A percentile compares a stretch with the other conserved stretches of the same genome.
These are phyloP conservation scores for Colletotrichum sp. DNA, from an alignment of 2,329 filamentous ascomycete genomes.

Conservation along the genomic window DNA sequence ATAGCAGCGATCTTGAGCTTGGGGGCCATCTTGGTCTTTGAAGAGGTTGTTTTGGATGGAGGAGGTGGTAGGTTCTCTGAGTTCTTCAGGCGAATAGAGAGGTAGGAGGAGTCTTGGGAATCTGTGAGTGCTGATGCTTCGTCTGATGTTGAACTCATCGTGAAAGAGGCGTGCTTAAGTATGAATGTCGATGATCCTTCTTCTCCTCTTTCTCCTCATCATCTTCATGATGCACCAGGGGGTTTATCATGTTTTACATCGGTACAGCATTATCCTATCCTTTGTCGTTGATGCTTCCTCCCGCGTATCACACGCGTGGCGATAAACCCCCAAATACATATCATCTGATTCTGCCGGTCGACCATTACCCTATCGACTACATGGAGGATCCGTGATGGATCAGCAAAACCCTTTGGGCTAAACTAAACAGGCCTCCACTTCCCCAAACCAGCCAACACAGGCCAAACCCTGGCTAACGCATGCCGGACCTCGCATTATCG, in stretches of 20 bases:
- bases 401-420: not conserved
- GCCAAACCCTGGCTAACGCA: not conserved
- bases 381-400: not conserved
- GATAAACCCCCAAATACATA: not conserved
- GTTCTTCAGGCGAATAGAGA: not conserved
- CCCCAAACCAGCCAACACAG: not conserved
- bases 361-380: not conserved
- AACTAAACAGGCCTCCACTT: not conserved
- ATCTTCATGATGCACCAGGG: not conserved
- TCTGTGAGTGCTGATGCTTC: not conserved
- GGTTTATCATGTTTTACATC: not conserved
- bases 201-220: not conserved
- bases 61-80: not conserved
- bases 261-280: not conserved
- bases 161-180: not conserved
- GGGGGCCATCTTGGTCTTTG: not conserved
- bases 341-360: not conserved
- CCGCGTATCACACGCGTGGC: not conserved
- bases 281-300: not conserved
- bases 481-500: not conserved
- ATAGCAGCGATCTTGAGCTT: conserved; percentile 28
- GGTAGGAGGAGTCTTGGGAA: not conserved
- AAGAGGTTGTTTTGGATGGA: not conserved
- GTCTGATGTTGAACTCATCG: not conserved
- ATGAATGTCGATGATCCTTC: not conserved